Evolutionary conservation across 768 basidiomycete genomes (phyloP).

Genomic region (Russula vinacea): DNA sequence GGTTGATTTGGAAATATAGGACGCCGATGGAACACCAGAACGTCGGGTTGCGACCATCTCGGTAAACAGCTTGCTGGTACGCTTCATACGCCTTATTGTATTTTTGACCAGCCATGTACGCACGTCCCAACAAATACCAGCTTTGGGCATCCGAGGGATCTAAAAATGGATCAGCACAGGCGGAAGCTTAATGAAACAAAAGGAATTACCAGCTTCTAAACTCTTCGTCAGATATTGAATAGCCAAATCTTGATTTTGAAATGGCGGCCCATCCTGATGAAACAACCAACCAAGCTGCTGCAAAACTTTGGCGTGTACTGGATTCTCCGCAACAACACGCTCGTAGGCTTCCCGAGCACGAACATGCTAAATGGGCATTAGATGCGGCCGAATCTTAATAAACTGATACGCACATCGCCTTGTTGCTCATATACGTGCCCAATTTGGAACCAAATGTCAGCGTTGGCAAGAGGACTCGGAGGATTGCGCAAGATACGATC

Average conservation of each 20-base stretch:
- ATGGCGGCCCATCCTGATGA: constrained; percentile 90
- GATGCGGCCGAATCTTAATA: constrained; percentile 11
- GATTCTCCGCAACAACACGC: constrained; percentile 89
- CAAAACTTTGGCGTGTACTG: constrained; percentile 92
- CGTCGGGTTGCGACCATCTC: constrained; percentile 97
- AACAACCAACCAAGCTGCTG: constrained; percentile 98
- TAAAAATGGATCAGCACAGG: constrained; percentile 35
- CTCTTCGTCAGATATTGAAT: constrained; percentile 92
- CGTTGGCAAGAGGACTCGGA: constrained; percentile 90
- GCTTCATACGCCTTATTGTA: constrained; percentile 99
- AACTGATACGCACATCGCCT: constrained; percentile 67
- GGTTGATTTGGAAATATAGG: constrained; percentile 99
- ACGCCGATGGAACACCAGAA: constrained; percentile 99
- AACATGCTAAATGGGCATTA: constrained; percentile 55
- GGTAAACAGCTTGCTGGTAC: constrained; percentile 98
- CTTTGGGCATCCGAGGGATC: constrained; percentile 95
- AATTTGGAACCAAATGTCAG: constrained; percentile 99
- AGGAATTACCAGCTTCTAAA: constrained; percentile 85
- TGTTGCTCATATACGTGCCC: constrained; percentile 98
- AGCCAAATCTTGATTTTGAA: constrained; percentile 94
- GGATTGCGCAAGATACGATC: constrained; percentile 95
- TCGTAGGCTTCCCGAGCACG: constrained; percentile 95
- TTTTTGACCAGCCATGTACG: constrained; percentile 97
- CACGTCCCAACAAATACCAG: constrained; percentile 98
- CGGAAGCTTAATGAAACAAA: constrained; percentile 11